These are phyloP conservation scores for Monosporascus sp. DNA, from an alignment of 2,329 filamentous ascomycete genomes.

Conservation along the genomic window DNA sequence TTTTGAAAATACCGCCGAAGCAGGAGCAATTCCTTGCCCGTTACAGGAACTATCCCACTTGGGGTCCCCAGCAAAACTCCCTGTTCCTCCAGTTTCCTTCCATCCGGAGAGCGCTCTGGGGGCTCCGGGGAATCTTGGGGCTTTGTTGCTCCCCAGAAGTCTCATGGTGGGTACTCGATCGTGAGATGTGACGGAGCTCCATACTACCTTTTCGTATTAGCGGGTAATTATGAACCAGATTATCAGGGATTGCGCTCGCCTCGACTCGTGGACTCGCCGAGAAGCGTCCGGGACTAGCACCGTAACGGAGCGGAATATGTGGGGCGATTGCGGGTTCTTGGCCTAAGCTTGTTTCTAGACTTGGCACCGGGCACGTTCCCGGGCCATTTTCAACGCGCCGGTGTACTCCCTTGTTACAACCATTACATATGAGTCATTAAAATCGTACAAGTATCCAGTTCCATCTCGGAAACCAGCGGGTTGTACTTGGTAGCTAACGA, in stretches of 20 bases:
- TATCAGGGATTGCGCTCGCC: neutral
- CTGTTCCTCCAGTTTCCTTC: neutral
- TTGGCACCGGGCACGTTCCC: neutral
- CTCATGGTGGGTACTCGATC: neutral
- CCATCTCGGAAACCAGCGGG: too few species aligned
- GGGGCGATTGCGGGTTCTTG: neutral
- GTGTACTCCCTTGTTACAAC: neutral
- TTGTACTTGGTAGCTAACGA: too few species aligned
- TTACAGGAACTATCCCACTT: neutral
- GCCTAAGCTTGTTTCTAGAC: neutral
- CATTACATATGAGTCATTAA: too few species aligned
- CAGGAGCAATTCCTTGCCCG: conserved; percentile 7
- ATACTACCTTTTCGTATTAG: neutral
- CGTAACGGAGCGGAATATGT: neutral
- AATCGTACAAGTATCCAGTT: too few species aligned
- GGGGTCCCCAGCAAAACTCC: conserved; percentile 11
- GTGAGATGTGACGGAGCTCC: neutral
- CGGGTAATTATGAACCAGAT: neutral
- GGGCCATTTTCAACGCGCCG: neutral
- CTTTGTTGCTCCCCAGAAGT: neutral
- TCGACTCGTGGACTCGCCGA: neutral
- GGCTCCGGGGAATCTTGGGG: neutral
- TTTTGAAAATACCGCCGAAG: conserved; percentile 8
- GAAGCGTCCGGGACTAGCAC: neutral
- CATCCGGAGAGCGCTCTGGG: neutral